Percentiles rank a stretch among this genome's conserved stretches.
phyloP scores from a whole-genome alignment of 371 early-diverging fungal species.

The Syncephalastrum racemosum region DNA sequence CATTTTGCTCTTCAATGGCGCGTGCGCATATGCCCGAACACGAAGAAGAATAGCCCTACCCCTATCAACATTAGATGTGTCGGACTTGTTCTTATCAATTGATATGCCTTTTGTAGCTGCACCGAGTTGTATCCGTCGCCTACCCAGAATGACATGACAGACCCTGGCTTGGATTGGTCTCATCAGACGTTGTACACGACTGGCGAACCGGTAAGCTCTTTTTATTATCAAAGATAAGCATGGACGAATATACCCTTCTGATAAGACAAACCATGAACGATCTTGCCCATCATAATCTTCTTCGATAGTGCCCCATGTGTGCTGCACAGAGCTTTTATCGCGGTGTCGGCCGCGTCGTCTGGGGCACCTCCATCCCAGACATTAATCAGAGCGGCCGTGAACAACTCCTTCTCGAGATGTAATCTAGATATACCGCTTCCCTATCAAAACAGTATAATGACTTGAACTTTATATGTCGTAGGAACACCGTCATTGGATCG shows the following conservation, averaged over 20 bases:
- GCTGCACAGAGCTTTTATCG: slow-evolving; percentile 38
- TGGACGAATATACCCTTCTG: slow-evolving; percentile 8
- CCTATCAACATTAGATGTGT: not conserved
- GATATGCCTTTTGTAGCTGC: slow-evolving; percentile 26
- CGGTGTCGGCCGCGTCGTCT: slow-evolving; percentile 34
- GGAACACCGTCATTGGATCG: slow-evolving; percentile 31
- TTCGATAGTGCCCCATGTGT: slow-evolving; percentile 34
- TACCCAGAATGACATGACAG: slow-evolving; percentile 26
- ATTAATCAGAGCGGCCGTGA: slow-evolving; percentile 34
- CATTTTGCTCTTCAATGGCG: not conserved
- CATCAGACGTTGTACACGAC: slow-evolving; percentile 39
- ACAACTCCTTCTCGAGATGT: slow-evolving; percentile 35
- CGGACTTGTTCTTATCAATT: slow-evolving; percentile 12
- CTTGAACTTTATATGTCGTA: slow-evolving; percentile 4
- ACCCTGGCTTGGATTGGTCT: slow-evolving; percentile 36
- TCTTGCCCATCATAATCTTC: not conserved
- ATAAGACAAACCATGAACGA: slow-evolving; percentile 1
- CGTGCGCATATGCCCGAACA: too few species aligned
- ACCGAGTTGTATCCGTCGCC: slow-evolving; percentile 40
- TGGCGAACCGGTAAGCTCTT: slow-evolving; percentile 33
- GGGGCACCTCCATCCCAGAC: slow-evolving; percentile 41
- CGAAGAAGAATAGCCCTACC: too few species aligned
- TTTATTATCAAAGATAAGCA: not conserved
- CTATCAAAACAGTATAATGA: not conserved
- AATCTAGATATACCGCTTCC: slow-evolving; percentile 5